Base-by-base conservation (phyloP, 306 rosid genomes). In the Glycine tomentella region DNA sequence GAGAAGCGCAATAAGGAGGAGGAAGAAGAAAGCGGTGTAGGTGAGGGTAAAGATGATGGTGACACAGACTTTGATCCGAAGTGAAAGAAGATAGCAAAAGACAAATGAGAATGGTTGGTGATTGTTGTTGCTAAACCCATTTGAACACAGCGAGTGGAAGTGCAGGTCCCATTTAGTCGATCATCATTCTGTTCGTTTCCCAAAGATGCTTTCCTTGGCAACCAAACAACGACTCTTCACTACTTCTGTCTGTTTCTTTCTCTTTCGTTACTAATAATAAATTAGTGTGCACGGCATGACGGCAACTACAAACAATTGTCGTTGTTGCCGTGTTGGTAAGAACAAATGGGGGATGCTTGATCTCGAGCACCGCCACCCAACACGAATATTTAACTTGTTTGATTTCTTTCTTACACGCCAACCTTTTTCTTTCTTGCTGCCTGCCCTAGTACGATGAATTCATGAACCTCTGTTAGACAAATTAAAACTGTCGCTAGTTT, bases 61-160 rank as follows among this genome's bases (percentile, higher is more conserved):
- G 93, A 92, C 17, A 64, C 75, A 87, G 89, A 83, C 96, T 91
- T 93, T 83, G 90, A 88, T 88, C 84, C 78, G 62, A 93, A 87
- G 31, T 25, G 97, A 94, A 87, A 87, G 87, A 25, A 25, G 31
- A 25, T 75, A 72, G 83, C 62, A 82, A 85, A 84, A 86, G 87
- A 90, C 31, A 25, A 25, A 25, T 25, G 31, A 25, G 31, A 25
- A 25, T 25, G 31, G 86, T 80, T 57, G 90, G 88, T 66, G 88
- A 84, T 69, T 49, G 85, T 61, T 88, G 84, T 67, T 51, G 84
- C 12, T 38, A 78, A 80, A 81, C 74, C 97, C 98, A 95, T 92
- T 86, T 92, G 78, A 84, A 65, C 11, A 4, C 11, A 57, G 25
- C 8, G n/a, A 9, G 0, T 16, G 4, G 33, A 56, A 16, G 17